A percentile compares a stretch with the other conserved stretches of the same genome.
These are phyloP conservation scores for Lentinula lateritia DNA, from an alignment of 768 basidiomycete genomes.

Conservation along the genomic window DNA sequence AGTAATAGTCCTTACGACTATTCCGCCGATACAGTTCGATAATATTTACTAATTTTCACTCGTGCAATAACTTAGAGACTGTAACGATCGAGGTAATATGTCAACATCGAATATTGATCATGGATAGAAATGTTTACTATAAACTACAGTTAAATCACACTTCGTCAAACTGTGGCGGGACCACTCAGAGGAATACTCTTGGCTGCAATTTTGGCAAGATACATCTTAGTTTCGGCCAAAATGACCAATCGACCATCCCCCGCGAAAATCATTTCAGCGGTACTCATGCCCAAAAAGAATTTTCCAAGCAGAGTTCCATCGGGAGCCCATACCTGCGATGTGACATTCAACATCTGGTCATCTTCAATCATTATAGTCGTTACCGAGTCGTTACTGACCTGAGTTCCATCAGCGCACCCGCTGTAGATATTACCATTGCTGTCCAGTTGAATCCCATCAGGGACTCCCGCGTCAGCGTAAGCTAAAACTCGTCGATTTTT, in stretches of 20 bases:
- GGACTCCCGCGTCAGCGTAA: constrained; percentile 36
- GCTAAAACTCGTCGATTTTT: constrained; percentile 47
- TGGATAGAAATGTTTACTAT: no score
- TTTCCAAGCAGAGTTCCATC: constrained; percentile 58
- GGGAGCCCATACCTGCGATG: constrained; percentile 43
- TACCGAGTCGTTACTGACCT: constrained; percentile 28
- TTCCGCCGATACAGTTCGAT: background rate
- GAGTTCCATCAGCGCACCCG: constrained; percentile 55
- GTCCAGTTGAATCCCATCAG: constrained; percentile 50
- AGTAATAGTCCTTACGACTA: background rate
- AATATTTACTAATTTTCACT: background rate
- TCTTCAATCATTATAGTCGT: background rate
- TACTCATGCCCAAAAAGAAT: constrained; percentile 45
- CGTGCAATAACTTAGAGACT: no score
- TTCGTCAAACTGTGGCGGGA: background rate
- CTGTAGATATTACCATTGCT: constrained; percentile 44
- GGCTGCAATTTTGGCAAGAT: constrained; percentile 40
- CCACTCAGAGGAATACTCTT: constrained; percentile 13
- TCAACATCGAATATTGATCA: no score
- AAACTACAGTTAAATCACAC: background rate
- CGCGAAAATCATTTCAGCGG: constrained; percentile 44
- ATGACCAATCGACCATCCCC: constrained; percentile 37
- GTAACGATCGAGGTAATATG: no score
- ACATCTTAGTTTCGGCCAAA: constrained; percentile 42
- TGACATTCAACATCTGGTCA: background rate